Conservation (phyloP, 768 basidiomycete species). For the Panellus pusillus region DNA sequence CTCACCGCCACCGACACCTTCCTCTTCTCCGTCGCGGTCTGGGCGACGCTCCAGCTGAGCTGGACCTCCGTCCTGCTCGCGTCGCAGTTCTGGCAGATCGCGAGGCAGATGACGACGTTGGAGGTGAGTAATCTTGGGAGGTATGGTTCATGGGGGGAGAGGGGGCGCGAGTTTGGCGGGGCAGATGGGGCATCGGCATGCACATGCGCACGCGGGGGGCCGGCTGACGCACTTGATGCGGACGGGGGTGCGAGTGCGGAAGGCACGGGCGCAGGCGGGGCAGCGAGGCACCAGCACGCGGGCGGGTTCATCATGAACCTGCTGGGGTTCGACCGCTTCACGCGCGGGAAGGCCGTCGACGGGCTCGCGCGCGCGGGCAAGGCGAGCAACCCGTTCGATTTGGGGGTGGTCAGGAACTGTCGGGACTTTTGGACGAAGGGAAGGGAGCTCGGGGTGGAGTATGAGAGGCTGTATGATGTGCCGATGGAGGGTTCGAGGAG, state of each 20-base stretch:
- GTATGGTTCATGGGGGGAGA: constrained; percentile 95
- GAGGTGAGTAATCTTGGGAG: constrained; percentile 95
- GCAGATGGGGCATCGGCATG: constrained; percentile 81
- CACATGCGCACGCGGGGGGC: constrained; percentile 27
- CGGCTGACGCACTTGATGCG: constrained; percentile 39
- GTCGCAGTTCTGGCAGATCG: constrained; percentile 89
- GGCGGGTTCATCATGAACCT: constrained; percentile 83
- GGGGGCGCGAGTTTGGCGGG: constrained; percentile 64
- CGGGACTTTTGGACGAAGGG: constrained; percentile 94
- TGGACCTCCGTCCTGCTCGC: constrained; percentile 90
- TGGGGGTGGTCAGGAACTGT: constrained; percentile 77
- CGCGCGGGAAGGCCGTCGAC: constrained; percentile 84
- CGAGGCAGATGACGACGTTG: constrained; percentile 92
- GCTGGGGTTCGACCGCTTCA: constrained; percentile 92
- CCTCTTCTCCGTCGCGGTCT: constrained; percentile 76
- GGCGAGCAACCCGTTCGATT: constrained; percentile 89
- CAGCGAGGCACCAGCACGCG: constrained; percentile 49
- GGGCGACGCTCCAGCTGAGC: constrained; percentile 92
- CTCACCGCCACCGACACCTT: constrained; percentile 76
- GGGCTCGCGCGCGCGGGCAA: constrained; percentile 77
- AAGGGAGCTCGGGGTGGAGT: constrained; percentile 84
- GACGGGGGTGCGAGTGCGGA: constrained; percentile 51
- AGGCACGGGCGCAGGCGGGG: constrained; percentile 42
- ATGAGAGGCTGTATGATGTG: constrained; percentile 86
- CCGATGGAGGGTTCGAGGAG: constrained; percentile 78